A percentile compares a stretch with the other conserved stretches of the same genome.
Conservation (phyloP, 1,139 yeast species). For the Kodamaea sp. region DNA sequence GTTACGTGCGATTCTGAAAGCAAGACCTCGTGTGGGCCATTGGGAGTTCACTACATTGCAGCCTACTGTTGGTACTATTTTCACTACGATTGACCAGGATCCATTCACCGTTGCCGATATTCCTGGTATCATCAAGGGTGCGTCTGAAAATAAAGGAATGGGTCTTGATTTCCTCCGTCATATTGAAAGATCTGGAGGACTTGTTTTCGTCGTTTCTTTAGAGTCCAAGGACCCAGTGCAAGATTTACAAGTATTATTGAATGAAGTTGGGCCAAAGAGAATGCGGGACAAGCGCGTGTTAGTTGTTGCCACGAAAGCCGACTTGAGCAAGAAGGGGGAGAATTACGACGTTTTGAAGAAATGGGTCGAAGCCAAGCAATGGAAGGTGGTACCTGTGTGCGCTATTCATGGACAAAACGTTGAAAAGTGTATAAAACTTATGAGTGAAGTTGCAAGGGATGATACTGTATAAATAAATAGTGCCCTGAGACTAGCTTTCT, state of each 20-base stretch:
- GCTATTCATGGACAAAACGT: conserved; percentile 71
- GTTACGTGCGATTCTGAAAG: conserved; percentile 81
- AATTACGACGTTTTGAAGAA: conserved; percentile 42
- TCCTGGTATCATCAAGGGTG: conserved; percentile 92
- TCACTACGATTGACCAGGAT: conserved; percentile 58
- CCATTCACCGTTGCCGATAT: conserved; percentile 95
- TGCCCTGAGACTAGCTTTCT: neutral
- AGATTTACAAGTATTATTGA: conserved; percentile 58
- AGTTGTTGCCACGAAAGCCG: conserved; percentile 91
- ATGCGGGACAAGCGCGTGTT: conserved; percentile 57
- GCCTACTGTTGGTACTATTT: conserved; percentile 88
- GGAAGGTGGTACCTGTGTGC: conserved; percentile 84
- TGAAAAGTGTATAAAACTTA: conserved; percentile 61
- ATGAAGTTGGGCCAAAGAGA: conserved; percentile 68
- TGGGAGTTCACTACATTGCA: conserved; percentile 96
- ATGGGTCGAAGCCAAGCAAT: conserved; percentile 40
- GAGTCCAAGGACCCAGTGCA: conserved; percentile 60
- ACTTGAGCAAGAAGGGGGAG: conserved; percentile 50
- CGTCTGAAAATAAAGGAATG: conserved; percentile 81
- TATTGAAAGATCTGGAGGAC: conserved; percentile 84
- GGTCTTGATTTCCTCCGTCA: conserved; percentile 91
- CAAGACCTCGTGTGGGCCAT: conserved; percentile 88
- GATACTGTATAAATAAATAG: neutral
- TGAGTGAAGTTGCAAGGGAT: conserved; percentile 57
- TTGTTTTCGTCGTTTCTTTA: conserved; percentile 81